Evolutionary conservation across 331 rosid genomes (phyloP).

Genomic region (Dryas integrifolia): DNA sequence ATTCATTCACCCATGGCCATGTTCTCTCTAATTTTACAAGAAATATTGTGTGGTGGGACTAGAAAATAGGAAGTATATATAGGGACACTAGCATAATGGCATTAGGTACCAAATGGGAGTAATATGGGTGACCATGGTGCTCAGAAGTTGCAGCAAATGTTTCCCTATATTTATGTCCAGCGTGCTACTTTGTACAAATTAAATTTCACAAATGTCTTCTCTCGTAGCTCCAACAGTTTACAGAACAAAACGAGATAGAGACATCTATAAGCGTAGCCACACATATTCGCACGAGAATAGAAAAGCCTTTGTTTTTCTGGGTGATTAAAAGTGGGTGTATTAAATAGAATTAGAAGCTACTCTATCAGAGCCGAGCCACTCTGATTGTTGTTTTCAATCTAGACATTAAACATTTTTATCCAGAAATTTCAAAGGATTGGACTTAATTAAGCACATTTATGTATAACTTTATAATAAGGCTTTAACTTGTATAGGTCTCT

Average conservation of each 20-base stretch:
- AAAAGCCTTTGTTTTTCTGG: too few species aligned
- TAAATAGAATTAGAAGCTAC: too few species aligned
- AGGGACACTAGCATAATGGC: not conserved
- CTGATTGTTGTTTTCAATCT: too few species aligned
- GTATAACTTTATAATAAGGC: too few species aligned
- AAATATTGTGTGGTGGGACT: not conserved
- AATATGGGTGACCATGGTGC: not conserved
- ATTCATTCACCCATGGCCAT: not conserved
- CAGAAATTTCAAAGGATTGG: too few species aligned
- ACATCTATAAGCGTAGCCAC: not conserved
- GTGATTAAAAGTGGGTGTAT: too few species aligned
- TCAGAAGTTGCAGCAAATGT: slow-evolving; percentile 9
- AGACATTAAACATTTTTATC: too few species aligned
- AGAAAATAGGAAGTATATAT: not conserved
- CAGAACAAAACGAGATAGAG: not conserved
- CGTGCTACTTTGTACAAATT: not conserved
- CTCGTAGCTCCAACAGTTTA: not conserved
- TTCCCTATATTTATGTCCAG: not conserved
- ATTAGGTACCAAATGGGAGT: slow-evolving; percentile 10
- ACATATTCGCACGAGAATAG: too few species aligned
- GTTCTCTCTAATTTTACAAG: not conserved
- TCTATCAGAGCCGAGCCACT: too few species aligned
- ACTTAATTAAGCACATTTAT: too few species aligned
- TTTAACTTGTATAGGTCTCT: too few species aligned
- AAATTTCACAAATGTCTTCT: not conserved